Evolutionary conservation across 495 filamentous ascomycete species (phyloP), one percentile per base, ranked within the genome.

Genomic region (Hyaloscypha hepaticicola): DNA sequence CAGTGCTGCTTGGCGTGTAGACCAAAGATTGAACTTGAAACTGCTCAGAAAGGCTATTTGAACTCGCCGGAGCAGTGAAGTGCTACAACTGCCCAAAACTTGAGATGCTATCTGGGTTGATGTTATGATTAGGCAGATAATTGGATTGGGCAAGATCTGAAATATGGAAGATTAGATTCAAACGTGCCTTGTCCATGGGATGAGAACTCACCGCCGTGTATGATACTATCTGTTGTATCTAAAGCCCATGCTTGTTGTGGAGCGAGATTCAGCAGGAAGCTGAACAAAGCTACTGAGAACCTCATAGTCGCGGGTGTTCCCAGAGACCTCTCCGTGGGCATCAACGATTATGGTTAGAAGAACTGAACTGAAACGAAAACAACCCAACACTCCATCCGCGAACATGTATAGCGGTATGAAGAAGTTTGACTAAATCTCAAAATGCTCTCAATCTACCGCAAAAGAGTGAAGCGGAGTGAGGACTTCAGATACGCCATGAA

Each of bases 51-150:
- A 55, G 19, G 6, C 63, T 55, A 14, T 27, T 52, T 19, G 33
- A n/a, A 27, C 9, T 8, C 7, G 22, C 19, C 9, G 61, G 51
- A 27, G 61, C 51, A 7, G n/a, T 59, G 63, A 11, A 72, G 60
- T 45, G 28, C 72, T 71, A 80, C 14, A 74, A 69, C 21, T 70
- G 59, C 27, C 75, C 74, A 61, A 77, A 77, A 33, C 66, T 69
- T 26, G 58, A n/a, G 19, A 66, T 29, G 19, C 11, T 49, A 9
- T 22, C 56, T 5, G 64, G 64, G 21, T 66, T 50, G 3, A 66
- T 59, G 33, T 66, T 66, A 22, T 66, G 64, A 56, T 66, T 66
- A 8, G 64, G 59, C 3, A 66, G 50, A n/a, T 66, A 63, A 21
- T 58, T 58, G 0, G 64, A 66, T 41, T 63, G 60, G 2, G 59